Evolutionary conservation across 2,329 filamentous ascomycete genomes (phyloP).

Genomic region (Fusarium sp.): DNA sequence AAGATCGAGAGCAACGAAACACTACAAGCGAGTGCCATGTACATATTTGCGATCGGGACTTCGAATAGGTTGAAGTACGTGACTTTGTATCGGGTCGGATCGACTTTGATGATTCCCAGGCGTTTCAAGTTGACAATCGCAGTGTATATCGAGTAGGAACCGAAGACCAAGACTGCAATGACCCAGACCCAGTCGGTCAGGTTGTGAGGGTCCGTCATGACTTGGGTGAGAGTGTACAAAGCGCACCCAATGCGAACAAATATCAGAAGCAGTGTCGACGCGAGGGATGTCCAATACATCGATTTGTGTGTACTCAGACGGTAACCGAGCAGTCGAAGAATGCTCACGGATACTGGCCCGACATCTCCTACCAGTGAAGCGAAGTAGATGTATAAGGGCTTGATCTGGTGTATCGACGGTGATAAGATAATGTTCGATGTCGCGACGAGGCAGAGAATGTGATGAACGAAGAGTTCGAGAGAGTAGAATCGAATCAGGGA

Average conservation of each 20-base stretch:
- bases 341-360: constrained; percentile 26
- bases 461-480: constrained; percentile 41
- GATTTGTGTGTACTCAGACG: constrained; percentile 24
- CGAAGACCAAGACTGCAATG: constrained; percentile 37
- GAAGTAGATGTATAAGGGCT: constrained; percentile 43
- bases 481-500: constrained; percentile 23
- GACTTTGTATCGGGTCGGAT: constrained; percentile 18
- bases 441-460: constrained; percentile 40
- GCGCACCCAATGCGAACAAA: constrained; percentile 28
- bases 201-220: constrained; percentile 36
- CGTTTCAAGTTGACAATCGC: constrained; percentile 34
- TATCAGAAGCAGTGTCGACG: constrained; percentile 25
- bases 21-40: constrained; percentile 30
- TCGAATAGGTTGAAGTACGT: constrained; percentile 10
- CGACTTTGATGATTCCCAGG: constrained; percentile 21
- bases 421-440: constrained; percentile 38
- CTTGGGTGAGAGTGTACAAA: constrained; percentile 32
- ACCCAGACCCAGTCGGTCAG: constrained; percentile 39
- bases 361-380: constrained; percentile 44
- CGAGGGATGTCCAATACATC: constrained; percentile 28
- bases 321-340: constrained; percentile 36
- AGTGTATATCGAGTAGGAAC: constrained; percentile 31
- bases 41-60: constrained; percentile 33
- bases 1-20: constrained; percentile 27
- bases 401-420: constrained; percentile 41